Base-by-base conservation (phyloP, 2,329 filamentous ascomycete genomes). In the Colletotrichum viniferum region DNA sequence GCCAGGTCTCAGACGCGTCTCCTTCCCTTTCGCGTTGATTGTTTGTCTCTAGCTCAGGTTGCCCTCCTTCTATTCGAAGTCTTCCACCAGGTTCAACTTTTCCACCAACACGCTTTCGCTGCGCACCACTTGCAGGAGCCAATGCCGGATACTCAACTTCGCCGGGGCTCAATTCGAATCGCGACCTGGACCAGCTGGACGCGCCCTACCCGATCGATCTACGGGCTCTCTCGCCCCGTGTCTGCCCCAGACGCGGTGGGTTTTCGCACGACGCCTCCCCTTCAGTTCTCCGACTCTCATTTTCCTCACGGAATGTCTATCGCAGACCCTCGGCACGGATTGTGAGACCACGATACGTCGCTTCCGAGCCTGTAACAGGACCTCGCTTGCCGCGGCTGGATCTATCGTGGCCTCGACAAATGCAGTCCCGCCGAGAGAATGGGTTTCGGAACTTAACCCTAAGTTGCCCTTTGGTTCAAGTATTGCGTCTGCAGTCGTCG, bases 391-490 rank as follows among this genome's bases (percentile, higher is more conserved):
- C 80, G 88, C 86, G 88, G 80, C 80, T 80, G 87, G 88, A 85
- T 82, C 75, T 81, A 82, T 83, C 82, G 81, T 82, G 84, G 80
- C 74, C 77, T 79, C 78, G 83, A 84, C 81, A 83, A 52, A 52
- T 52, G 43, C 43, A 52, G 43, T 21, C 81, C 82, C 81, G 82
- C 82, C 84, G 87, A 86, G 90, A 89, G 91, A 93, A 91, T 88
- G 88, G 87, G 86, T 87, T 86, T 93, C 92, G 95, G 94, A 96
- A 96, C 94, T 96, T 98, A 98, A 98, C 96, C 96, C 96, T 98
- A 98, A 94, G 90, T 88, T 87, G 85, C 87, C 83, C 85, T 88
- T 92, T 94, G 94, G 95, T 92, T 84, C 80, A 77, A 94, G 94
- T 90, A 81, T 96, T 94, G 92, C 92, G 91, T 88, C 89, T 84